Conservation (phyloP, 345 rosid genomes). For the Physaria fendleri region DNA sequence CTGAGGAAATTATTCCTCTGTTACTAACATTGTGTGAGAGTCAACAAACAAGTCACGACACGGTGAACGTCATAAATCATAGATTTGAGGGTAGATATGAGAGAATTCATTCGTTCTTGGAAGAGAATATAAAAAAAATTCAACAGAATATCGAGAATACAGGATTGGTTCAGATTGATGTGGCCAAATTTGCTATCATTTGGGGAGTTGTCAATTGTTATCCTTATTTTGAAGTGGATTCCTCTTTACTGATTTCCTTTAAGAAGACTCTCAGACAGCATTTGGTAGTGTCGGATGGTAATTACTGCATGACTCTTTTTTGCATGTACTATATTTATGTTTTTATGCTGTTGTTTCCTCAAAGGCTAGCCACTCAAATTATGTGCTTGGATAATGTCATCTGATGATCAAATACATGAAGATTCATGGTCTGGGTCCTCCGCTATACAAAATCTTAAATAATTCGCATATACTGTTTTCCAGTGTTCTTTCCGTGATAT, state of each 20-base stretch:
- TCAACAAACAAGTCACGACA: slow-evolving; percentile 35
- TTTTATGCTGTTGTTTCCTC: not conserved
- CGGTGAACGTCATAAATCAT: slow-evolving; percentile 31
- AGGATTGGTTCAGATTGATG: slow-evolving; percentile 32
- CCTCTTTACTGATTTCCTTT: slow-evolving; percentile 43
- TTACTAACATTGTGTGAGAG: slow-evolving; percentile 52
- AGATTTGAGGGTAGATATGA: slow-evolving; percentile 34
- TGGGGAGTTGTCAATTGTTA: slow-evolving; percentile 73
- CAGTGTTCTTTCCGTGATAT: not conserved
- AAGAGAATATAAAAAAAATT: slow-evolving; percentile 26
- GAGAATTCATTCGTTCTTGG: slow-evolving; percentile 40
- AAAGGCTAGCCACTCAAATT: not conserved
- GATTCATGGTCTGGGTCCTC: not conserved
- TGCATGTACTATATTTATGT: slow-evolving; percentile 14
- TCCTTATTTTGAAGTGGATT: slow-evolving; percentile 41
- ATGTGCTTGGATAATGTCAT: not conserved
- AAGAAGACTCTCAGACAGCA: slow-evolving; percentile 47
- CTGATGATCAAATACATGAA: not conserved
- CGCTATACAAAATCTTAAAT: not conserved
- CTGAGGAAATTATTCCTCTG: slow-evolving; percentile 51
- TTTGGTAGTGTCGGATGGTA: slow-evolving; percentile 45
- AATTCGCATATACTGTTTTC: slow-evolving; percentile 2
- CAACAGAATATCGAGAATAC: slow-evolving; percentile 31
- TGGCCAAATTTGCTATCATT: slow-evolving; percentile 44
- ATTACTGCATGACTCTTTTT: slow-evolving; percentile 1